Evolutionary conservation across 441 rosid species (phyloP), one percentile per base, ranked within the genome.

Genomic region (Populus hybrid): DNA sequence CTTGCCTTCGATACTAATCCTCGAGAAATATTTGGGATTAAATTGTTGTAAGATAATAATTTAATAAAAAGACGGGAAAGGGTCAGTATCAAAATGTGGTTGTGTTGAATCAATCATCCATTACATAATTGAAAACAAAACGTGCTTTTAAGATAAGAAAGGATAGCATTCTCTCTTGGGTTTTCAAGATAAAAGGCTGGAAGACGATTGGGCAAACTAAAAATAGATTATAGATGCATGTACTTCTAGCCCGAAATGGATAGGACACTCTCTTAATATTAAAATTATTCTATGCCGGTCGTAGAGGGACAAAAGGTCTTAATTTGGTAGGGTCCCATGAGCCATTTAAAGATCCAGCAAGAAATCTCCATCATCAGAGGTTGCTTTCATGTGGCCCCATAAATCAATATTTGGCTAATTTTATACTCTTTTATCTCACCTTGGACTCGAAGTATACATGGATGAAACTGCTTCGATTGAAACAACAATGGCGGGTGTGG

Each of bases 281-380:
- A 16, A 30, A 57, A 30, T 30, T 30, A 32, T 74, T 18, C 23
- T 16, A 18, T 80, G 83, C 81, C 72, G 80, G 82, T 78, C 74
- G 28, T 30, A 30, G 72, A 75, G 80, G 82, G 81, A 81, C 81
- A 81, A 83, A 78, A 75, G 46, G 80, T 72, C 78, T 69, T 57
- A 40, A 40, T 59, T 77, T 35, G 42, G 61, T 61, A 74, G 83
- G 32, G 69, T 72, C 77, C 67, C 57, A 38, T 65, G 2, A 66
- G 66, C 35, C 32, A 30, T 30, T 30, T 30, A 30, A 30, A 30
- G 32, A 30, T 30, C 32, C 32, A 30, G 32, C 32, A 46, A 40
- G 28, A 66, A 24, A 67, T 61, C 46, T 61, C 35, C 67, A 69
- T 67, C 78, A 68, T 63, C 63, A 61, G n/a, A 61, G 21, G 81